Evolutionary conservation across 2,329 filamentous ascomycete species (phyloP), one percentile per base, ranked within the genome.

Genomic region (Zopfia rhizophila): DNA sequence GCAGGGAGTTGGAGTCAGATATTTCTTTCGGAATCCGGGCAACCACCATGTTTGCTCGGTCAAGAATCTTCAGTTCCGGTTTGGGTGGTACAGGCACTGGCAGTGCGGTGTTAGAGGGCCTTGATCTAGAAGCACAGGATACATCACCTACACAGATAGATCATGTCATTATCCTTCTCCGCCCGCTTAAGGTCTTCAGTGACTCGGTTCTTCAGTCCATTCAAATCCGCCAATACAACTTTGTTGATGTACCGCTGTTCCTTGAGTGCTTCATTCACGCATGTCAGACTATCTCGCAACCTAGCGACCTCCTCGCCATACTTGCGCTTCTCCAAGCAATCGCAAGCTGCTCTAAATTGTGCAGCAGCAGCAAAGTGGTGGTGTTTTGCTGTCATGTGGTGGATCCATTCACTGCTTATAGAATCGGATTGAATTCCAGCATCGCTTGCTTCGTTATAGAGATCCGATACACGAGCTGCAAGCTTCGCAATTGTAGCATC

Each of bases 331-430:
- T 97, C 94, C 11, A 99, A 72, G 58, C 90, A 94, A 64, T 97
- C 92, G 53, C 91, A 87, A 0, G 94, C 91, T 18, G 93, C 91
- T 11, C 94, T 82, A 61, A 93, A 97, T 68, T 99, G 94, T 0
- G 94, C 94, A 0, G 94, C 94, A 0, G 91, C 93, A 1, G 93
- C 92, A 73, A 99, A 97, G 72, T 97, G 94, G 66, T 97, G 90
- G 65, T 97, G 92, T 70, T 97, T 99, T 5, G 93, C 94, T 18
- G 89, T 92, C 82, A 95, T 92, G 68, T 97, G 93, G 72, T 97
- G 93, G 59, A 99, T 97, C 94, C 93, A 97, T 53, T 94, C 89
- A 44, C 89, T 92, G 68, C 90, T 94, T 57, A 97, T 87, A 12
- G 90, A 87, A 62, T 96, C 87, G 53, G 91, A 96, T 70, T 91